These are phyloP conservation scores for Pleurotus ostreatus DNA, from an alignment of 768 basidiomycete species.

Conservation along the genomic window DNA sequence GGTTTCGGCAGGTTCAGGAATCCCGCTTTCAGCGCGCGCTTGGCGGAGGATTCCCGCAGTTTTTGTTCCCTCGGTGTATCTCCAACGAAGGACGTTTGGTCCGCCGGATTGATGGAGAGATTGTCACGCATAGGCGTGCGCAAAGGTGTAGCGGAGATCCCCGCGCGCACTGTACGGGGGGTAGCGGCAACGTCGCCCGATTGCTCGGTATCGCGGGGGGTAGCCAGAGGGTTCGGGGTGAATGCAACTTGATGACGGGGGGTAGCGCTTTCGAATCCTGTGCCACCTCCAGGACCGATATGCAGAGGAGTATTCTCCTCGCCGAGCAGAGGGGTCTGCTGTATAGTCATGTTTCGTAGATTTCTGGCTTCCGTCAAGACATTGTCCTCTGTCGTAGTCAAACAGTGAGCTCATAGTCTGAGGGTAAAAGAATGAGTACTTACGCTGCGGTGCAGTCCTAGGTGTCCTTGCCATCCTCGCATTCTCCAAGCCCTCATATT, in stretches of 20 bases:
- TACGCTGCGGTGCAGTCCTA: slow-evolving; percentile 89
- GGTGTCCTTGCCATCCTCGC: slow-evolving; percentile 94
- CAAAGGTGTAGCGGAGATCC: slow-evolving; percentile 69
- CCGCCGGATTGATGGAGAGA: slow-evolving; percentile 80
- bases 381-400: slow-evolving; percentile 71
- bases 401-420: slow-evolving; percentile 5
- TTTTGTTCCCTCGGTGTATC: slow-evolving; percentile 78
- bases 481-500: slow-evolving; percentile 86
- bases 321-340: slow-evolving; percentile 91
- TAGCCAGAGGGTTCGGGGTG: slow-evolving; percentile 95
- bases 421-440: slow-evolving; percentile 27
- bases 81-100: slow-evolving; percentile 48
- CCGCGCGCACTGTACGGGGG: slow-evolving; percentile 39
- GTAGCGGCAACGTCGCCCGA: slow-evolving; percentile 45
- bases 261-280: slow-evolving; percentile 93
- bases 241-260: slow-evolving; percentile 88
- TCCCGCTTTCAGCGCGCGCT: slow-evolving; percentile 73
- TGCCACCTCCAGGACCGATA: slow-evolving; percentile 64
- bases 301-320: slow-evolving; percentile 98
- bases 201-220: slow-evolving; percentile 57
- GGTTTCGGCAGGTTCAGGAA: slow-evolving; percentile 86
- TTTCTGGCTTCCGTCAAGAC: slow-evolving; percentile 94
- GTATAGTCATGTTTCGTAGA: slow-evolving; percentile 87
- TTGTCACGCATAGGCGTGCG: slow-evolving; percentile 95
- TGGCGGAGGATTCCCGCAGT: slow-evolving; percentile 55